Evolutionary conservation across 1,139 yeast genomes (phyloP).

Genomic region (Sugiyamaella pinicola): DNA sequence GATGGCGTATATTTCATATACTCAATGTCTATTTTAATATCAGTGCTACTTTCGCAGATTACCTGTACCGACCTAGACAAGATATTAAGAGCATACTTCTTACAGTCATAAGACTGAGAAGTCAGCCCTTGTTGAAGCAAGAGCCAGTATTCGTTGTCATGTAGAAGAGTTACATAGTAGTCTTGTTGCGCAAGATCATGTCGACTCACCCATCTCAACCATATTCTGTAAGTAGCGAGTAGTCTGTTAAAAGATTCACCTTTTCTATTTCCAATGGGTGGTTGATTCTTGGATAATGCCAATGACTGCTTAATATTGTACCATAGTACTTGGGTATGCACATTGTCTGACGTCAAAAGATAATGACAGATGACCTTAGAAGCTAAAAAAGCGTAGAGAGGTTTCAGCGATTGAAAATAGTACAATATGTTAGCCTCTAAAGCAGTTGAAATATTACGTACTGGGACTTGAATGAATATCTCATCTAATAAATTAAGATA

Average conservation of each 20-base stretch:
- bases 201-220: constrained; percentile 34
- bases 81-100: constrained; percentile 72
- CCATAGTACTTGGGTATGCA: constrained; percentile 2
- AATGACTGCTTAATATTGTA: constrained; percentile 2
- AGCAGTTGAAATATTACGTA: neutral
- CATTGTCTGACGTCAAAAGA: neutral
- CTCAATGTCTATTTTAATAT: constrained; percentile 45
- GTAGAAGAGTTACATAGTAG: constrained; percentile 45
- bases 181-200: constrained; percentile 25
- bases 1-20: constrained; percentile 42
- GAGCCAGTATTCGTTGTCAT: constrained; percentile 57
- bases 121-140: constrained; percentile 59
- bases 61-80: constrained; percentile 61
- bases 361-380: constrained; percentile 8
- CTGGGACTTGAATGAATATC: constrained; percentile 9
- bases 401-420: neutral
- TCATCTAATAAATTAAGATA: constrained; percentile 10
- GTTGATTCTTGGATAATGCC: neutral
- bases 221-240: constrained; percentile 27
- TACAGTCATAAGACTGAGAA: constrained; percentile 63
- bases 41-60: neutral
- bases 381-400: constrained; percentile 3
- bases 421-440: neutral
- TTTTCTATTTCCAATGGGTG: neutral
- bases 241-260: constrained; percentile 22